These are phyloP conservation scores for Aspergillus asperescens DNA, from an alignment of 495 filamentous ascomycete species.

Conservation along the genomic window DNA sequence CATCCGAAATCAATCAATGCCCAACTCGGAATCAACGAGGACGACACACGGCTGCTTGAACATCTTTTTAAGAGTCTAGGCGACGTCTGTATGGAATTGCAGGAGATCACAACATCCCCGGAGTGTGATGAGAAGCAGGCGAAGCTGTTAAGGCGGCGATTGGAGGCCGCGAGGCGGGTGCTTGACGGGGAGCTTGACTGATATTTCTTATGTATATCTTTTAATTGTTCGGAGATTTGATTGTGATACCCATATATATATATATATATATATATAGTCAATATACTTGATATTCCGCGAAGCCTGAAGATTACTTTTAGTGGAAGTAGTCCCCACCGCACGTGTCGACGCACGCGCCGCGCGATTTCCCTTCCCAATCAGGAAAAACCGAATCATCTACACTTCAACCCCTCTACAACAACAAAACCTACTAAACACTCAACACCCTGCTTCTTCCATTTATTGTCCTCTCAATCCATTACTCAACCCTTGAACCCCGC, in stretches of 20 bases:
- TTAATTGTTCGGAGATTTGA: constrained; percentile 3
- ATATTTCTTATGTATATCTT: constrained; percentile 4
- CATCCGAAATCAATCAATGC: constrained; percentile 23
- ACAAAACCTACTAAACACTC: too few relatives aligned
- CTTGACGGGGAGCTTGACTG: constrained; percentile 57
- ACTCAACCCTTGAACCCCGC: neutral
- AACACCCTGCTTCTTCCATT: neutral
- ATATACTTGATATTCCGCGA: neutral
- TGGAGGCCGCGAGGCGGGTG: constrained; percentile 67
- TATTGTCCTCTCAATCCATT: too few relatives aligned
- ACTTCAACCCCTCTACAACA: neutral
- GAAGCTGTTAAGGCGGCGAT: constrained; percentile 56
- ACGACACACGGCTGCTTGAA: constrained; percentile 73
- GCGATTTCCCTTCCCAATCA: neutral
- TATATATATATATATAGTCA: neutral
- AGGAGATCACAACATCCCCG: constrained; percentile 46
- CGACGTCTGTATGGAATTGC: constrained; percentile 60
- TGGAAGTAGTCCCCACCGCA: neutral
- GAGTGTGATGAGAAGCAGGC: constrained; percentile 54
- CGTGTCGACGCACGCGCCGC: constrained; percentile 3
- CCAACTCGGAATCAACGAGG: constrained; percentile 51
- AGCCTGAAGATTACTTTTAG: neutral
- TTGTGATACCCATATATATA: constrained; percentile 9
- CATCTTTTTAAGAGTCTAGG: constrained; percentile 68
- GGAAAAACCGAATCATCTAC: neutral